Evolutionary conservation across 441 rosid species (phyloP).

Genomic region (Brassica hybrid): DNA sequence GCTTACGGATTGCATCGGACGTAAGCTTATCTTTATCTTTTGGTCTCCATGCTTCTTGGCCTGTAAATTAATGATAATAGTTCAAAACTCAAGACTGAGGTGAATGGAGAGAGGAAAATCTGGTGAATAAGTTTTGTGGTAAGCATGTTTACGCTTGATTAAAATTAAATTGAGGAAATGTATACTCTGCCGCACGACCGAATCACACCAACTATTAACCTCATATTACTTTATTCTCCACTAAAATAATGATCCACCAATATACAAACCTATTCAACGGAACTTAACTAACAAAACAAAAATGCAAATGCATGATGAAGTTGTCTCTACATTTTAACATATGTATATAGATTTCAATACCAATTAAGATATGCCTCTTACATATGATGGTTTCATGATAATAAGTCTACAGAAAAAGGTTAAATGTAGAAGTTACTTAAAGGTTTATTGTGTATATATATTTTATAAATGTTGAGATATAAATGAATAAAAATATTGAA

Average conservation of each 20-base stretch:
- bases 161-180: conserved; percentile 3
- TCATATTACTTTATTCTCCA: neutral
- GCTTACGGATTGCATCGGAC: neutral
- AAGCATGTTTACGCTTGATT: neutral
- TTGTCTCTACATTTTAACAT: neutral
- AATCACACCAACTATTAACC: conserved; percentile 32
- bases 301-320: neutral
- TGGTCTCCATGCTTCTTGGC: conserved; percentile 35
- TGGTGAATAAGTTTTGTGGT: conserved; percentile 13
- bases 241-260: conserved; percentile 9
- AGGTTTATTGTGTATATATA: neutral
- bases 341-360: neutral
- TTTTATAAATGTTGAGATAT: neutral
- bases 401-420: neutral
- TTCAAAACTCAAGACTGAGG: neutral
- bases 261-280: neutral
- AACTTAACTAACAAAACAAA: neutral
- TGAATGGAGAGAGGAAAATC: neutral
- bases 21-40: neutral
- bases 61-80: conserved; percentile 5
- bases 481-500: neutral
- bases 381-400: neutral
- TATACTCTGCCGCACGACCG: conserved; percentile 38
- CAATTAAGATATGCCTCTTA: neutral
- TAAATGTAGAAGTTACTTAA: neutral